A percentile compares a stretch with the other conserved stretches of the same genome.
Evolutionary conservation across 352 stramenopile species (phyloP).

Genomic region (Phytophthora colocasiae): DNA sequence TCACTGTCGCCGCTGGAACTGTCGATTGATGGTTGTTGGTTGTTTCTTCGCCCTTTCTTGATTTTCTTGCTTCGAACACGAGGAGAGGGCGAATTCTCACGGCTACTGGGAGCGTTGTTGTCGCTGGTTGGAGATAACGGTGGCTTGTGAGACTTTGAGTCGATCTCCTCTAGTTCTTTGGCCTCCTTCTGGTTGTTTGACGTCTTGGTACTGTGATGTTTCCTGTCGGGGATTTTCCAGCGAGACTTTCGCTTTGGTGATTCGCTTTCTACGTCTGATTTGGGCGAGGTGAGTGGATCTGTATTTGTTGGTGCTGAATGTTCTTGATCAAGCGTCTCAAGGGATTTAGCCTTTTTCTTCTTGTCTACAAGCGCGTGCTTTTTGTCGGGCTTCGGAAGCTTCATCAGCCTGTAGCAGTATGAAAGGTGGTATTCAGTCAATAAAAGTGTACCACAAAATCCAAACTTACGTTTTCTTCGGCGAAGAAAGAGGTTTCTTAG

Average conservation of each 20-base stretch:
- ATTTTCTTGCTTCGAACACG: conserved; percentile 9
- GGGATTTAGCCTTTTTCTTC: conserved; percentile 19
- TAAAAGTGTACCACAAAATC: not conserved
- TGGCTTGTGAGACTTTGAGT: not conserved
- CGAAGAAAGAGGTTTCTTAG: conserved; percentile 25
- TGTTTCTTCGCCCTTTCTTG: conserved; percentile 17
- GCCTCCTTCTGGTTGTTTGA: conserved; percentile 29
- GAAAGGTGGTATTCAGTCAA: not conserved
- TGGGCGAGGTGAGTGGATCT: conserved; percentile 19
- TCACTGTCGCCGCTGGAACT: conserved; percentile 32
- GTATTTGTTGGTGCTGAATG: conserved; percentile 8
- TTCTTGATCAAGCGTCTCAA: conserved; percentile 10
- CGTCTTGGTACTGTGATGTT: conserved; percentile 27
- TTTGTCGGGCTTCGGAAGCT: conserved; percentile 35
- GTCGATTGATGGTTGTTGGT: conserved; percentile 14
- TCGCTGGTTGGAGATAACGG: conserved; percentile 12
- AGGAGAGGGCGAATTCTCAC: conserved; percentile 5
- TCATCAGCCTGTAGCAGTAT: conserved; percentile 30
- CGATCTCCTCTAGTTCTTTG: conserved; percentile 25
- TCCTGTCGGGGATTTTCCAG: conserved; percentile 43
- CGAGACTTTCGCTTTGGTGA: conserved; percentile 31
- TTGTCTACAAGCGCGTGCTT: conserved; percentile 29
- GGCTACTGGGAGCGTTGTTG: conserved; percentile 7
- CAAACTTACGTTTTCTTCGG: conserved; percentile 28
- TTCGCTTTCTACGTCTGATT: conserved; percentile 20